Conservation (phyloP, 176 grass and related monocot genomes). For the Triticum timopheevii region DNA sequence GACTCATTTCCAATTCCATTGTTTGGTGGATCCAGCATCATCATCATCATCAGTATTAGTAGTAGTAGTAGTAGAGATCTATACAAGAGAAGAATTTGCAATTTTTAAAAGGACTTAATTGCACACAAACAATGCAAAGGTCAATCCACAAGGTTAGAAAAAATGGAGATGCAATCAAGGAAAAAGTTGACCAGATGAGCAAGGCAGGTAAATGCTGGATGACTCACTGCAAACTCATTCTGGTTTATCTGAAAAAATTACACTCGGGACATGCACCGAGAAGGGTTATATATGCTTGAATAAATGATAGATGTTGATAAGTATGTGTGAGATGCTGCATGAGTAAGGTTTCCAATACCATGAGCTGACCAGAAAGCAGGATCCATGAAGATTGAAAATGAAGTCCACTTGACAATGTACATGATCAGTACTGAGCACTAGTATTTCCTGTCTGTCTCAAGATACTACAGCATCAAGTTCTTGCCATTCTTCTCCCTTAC, state of each 20-base stretch:
- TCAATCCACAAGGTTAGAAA: conserved; percentile 14
- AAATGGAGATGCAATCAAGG: neutral
- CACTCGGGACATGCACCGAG: conserved; percentile 3
- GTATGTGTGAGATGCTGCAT: conserved; percentile 23
- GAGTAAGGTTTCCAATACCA: conserved; percentile 25
- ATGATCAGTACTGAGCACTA: conserved; percentile 28
- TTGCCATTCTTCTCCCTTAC: conserved; percentile 32
- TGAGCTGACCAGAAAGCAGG: conserved; percentile 29
- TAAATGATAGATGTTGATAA: conserved; percentile 16
- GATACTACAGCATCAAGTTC: conserved; percentile 43
- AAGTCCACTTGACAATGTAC: conserved; percentile 40
- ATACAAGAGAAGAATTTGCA: neutral
- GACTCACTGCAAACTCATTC: conserved; percentile 37
- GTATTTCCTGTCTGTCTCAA: conserved; percentile 30
- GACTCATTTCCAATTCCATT: conserved; percentile 50
- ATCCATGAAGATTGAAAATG: conserved; percentile 34
- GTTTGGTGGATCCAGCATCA: conserved; percentile 46
- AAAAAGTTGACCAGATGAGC: conserved; percentile 34
- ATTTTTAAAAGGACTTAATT: conserved; percentile 18
- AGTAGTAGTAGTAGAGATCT: conserved; percentile 25
- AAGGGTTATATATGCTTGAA: too few relatives aligned
- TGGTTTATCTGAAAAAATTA: neutral
- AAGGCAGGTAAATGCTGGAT: conserved; percentile 29
- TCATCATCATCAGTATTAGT: conserved; percentile 29
- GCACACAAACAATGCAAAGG: conserved; percentile 20